Percentiles rank a stretch among this genome's conserved stretches.
phyloP scores from a whole-genome alignment of 2,329 filamentous ascomycete genomes.

The Ophiostoma australiae region DNA sequence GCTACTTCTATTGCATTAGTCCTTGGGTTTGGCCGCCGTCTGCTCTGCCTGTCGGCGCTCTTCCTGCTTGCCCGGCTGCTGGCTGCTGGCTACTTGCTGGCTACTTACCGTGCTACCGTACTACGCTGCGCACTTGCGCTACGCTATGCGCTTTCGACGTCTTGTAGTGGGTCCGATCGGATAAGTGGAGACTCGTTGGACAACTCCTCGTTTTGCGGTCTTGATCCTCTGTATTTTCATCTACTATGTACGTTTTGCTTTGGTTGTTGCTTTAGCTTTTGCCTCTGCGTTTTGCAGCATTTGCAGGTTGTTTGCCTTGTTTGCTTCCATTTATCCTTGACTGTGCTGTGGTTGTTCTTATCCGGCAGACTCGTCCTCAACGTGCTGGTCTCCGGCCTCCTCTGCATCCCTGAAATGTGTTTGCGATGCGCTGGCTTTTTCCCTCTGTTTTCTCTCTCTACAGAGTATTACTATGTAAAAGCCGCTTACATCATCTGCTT shows the following conservation, averaged over 20 bases:
- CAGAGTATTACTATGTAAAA: too few species aligned
- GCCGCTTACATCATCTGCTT: neutral
- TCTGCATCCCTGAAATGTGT: neutral
- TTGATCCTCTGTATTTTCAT: neutral
- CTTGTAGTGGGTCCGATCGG: neutral
- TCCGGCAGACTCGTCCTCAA: too few species aligned
- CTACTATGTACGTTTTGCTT: neutral
- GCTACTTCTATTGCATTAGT: slow-evolving; percentile 1
- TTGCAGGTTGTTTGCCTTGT: too few species aligned
- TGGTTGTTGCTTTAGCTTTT: neutral
- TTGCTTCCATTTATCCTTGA: too few species aligned
- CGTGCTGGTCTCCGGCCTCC: too few species aligned
- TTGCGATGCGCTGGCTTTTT: neutral
- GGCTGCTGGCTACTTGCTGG: neutral
- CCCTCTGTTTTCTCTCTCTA: neutral
- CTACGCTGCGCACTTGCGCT: neutral
- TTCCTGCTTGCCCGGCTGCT: neutral
- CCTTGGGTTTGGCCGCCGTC: neutral
- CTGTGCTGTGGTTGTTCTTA: too few species aligned
- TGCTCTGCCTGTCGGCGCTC: neutral
- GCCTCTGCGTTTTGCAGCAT: too few species aligned
- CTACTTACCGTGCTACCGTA: neutral
- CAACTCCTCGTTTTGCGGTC: neutral
- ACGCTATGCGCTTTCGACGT: slow-evolving; percentile 5
- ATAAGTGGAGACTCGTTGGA: neutral